Evolutionary conservation across 495 filamentous ascomycete genomes (phyloP), one percentile per base, ranked within the genome.

Genomic region (Cryomyces minteri): DNA sequence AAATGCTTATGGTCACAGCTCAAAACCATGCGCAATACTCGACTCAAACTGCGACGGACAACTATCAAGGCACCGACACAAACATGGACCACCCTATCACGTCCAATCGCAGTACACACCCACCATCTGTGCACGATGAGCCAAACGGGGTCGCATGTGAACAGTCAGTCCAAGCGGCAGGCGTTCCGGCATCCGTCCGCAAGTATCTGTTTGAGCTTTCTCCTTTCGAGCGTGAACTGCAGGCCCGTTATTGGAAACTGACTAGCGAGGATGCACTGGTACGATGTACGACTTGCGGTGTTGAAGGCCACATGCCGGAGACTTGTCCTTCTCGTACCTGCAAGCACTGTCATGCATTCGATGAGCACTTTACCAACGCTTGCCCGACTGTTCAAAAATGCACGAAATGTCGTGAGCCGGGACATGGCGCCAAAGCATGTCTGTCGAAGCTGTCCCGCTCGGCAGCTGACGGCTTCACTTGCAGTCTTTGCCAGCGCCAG

Each of bases 371-470:
- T 14, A 30, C 46, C 12, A 14, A 4, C 30, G 46, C 41, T 7
- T 52, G 50, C 32, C 50, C 50, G 14, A 30, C 10, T 7, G 14
- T 34, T 29, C 33, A 25, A 12, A 52, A 49, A 14, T 52, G 50
- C 43, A 5, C 6, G 29, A 43, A 33, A 32, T 52, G 50, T 33
- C 46, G 50, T 4, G 32, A 38, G 14, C 46, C 39, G 10, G 50
- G 50, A 1, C 50, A 52, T 41, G 10, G 0, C 1, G 18, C 14
- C 5, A 4, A 5, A 6, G 10, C 32, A 9, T 52, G 50, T 39
- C 28, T 18, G 10, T 41, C 40, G 8, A 41, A 41, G 28, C 40
- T 41, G 10, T 8, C 10, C 8, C 25, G 40, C 28, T n/a, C 25
- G 8, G 32, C 9, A 7, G 18, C 11, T 30, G 42, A 43, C 18